Evolutionary conservation across 2,329 filamentous ascomycete genomes (phyloP), one percentile per base, ranked within the genome.

Genomic region (Fusarium aywerte): DNA sequence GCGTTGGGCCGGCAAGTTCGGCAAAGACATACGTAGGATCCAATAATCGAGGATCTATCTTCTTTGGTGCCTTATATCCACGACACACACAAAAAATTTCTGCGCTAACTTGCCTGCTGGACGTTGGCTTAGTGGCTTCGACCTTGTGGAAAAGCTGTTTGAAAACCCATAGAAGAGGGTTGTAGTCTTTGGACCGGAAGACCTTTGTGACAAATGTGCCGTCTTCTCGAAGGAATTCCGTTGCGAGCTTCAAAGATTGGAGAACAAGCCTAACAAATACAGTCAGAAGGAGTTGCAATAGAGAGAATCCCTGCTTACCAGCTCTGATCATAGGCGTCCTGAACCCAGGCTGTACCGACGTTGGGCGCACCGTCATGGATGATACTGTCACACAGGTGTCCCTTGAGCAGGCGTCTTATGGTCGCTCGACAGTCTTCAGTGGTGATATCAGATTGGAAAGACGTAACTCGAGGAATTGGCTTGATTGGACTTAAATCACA

Each of bases 31-130:
- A 88, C 68, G 89, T 89, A 7, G 96, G 89, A 74, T 99, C 96
- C 51, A 99, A 84, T 77, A 99, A 96, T 70, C 92, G 92, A 11
- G 95, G 93, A 75, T 99, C 96, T 60, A 99, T 88, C 67, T 89
- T 87, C 81, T 97, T 98, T 5, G 96, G 96, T 0, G 95, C 95
- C 81, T 97, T 98, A 84, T 89, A 99, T 20, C 95, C 96, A 69
- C 90, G 89, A 80, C 95, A 98, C 32, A 99, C 96, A 67, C 98
- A 95, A 82, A 99, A 99, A 38, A 98, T 98, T 83, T 99, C 96
- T 69, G 96, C n/a, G 9, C 96, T 9, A 93, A 99, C 95, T 74
- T 42, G 25, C 4, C 97, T 97, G 83, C 96, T 87, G 10, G 93
- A 97, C 1, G 93, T 97, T 0, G 96, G 96, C 79, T 99, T 99